Conservation (phyloP, 305 asterid genomes). For the Ajuga reptans region DNA sequence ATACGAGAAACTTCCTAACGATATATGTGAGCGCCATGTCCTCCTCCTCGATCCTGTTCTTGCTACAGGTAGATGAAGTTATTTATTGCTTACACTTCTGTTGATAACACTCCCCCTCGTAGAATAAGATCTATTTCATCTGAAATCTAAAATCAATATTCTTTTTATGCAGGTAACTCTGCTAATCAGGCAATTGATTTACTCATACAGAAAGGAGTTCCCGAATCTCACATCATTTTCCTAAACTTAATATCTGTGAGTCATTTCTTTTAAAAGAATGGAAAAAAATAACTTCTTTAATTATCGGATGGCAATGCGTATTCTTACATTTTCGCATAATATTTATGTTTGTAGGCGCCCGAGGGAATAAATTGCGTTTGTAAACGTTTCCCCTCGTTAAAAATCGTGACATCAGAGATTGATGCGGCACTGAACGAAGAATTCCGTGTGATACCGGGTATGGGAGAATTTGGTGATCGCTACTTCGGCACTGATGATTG, state of each 20-base stretch:
- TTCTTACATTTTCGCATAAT: neutral
- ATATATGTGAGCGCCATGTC: slow-evolving; percentile 86
- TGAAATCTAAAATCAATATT: neutral
- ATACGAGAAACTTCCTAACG: slow-evolving; percentile 91
- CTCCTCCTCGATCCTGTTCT: slow-evolving; percentile 96
- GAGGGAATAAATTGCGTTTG: slow-evolving; percentile 86
- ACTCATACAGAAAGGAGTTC: slow-evolving; percentile 92
- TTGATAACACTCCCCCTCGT: neutral
- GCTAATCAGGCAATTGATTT: slow-evolving; percentile 97
- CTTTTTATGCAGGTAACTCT: slow-evolving; percentile 64
- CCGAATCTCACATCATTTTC: slow-evolving; percentile 91
- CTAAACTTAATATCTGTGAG: slow-evolving; percentile 95
- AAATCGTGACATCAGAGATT: slow-evolving; percentile 89
- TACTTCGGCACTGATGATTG: slow-evolving; percentile 95
- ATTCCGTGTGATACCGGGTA: slow-evolving; percentile 78
- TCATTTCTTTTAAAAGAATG: neutral
- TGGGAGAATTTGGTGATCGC: slow-evolving; percentile 98
- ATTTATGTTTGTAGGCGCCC: slow-evolving; percentile 54
- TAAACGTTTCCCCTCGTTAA: slow-evolving; percentile 77
- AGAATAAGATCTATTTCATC: neutral
- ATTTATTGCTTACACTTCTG: neutral
- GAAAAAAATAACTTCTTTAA: neutral
- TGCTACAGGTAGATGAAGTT: slow-evolving; percentile 63
- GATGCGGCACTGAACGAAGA: slow-evolving; percentile 74
- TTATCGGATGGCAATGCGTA: neutral